phyloP scores from a whole-genome alignment of 371 early-diverging fungal species.

The Cokeromyces recurvatus region DNA sequence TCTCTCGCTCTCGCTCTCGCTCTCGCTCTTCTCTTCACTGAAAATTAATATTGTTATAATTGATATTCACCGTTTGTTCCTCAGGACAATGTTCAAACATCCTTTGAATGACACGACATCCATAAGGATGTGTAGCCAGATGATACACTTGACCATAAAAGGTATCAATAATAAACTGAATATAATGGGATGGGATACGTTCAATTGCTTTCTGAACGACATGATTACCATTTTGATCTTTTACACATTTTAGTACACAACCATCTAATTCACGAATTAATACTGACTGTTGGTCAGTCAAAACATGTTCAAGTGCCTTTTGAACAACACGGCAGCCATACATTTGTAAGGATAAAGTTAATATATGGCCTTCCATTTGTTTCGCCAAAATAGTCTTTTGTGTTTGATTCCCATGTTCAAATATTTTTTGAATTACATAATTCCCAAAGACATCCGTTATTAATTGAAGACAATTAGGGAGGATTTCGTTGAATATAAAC shows the following conservation, averaged over 20 bases:
- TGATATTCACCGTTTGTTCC: constrained; percentile 70
- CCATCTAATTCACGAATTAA: constrained; percentile 93
- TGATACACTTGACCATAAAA: constrained; percentile 96
- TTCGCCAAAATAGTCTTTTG: constrained; percentile 86
- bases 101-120: constrained; percentile 99
- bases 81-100: constrained; percentile 98
- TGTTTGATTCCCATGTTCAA: constrained; percentile 89
- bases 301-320: constrained; percentile 95
- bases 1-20: too few relatives aligned
- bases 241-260: constrained; percentile 94
- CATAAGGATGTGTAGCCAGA: constrained; percentile 98
- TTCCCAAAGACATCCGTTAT: constrained; percentile 99
- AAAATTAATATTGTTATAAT: neutral
- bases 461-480: constrained; percentile 88
- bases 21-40: too few relatives aligned
- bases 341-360: constrained; percentile 97
- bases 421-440: constrained; percentile 99
- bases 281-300: constrained; percentile 88
- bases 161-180: constrained; percentile 95
- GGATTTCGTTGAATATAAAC: constrained; percentile 94
- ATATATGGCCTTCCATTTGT: constrained; percentile 93
- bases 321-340: constrained; percentile 99
- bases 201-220: constrained; percentile 99
- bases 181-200: constrained; percentile 85
- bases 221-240: constrained; percentile 99